Percentiles rank a stretch among this genome's conserved stretches.
phyloP scores from a whole-genome alignment of 2,329 filamentous ascomycete species.

The Alternaria panax region DNA sequence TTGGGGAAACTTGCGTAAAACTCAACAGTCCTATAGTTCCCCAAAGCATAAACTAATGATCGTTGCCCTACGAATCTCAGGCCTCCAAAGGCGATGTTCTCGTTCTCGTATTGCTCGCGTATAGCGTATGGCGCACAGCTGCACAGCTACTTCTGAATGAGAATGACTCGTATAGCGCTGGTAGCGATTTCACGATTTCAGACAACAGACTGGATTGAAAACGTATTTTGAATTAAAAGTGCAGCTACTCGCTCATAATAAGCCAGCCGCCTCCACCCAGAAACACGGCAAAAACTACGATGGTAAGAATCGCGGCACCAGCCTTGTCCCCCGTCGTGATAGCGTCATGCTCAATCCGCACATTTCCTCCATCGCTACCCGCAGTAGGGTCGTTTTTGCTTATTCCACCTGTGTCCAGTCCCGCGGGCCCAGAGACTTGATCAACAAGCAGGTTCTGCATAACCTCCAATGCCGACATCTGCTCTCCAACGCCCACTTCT shows the following conservation, averaged over 20 bases:
- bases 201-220: background rate
- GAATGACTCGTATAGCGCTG: background rate
- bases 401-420: slow-evolving; percentile 61
- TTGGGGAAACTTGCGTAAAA: background rate
- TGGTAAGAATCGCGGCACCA: slow-evolving; percentile 71
- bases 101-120: background rate
- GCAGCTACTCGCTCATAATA: slow-evolving; percentile 37
- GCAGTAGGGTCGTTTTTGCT: slow-evolving; percentile 55
- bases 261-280: slow-evolving; percentile 63
- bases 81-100: too few relatives aligned
- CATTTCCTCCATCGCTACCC: slow-evolving; percentile 38
- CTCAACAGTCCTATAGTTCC: too few relatives aligned
- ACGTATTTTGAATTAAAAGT: background rate
- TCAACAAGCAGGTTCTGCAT: slow-evolving; percentile 56
- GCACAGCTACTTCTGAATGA: background rate
- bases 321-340: slow-evolving; percentile 69
- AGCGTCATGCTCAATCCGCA: slow-evolving; percentile 30
- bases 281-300: slow-evolving; percentile 62
- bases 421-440: slow-evolving; percentile 48
- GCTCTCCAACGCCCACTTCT: slow-evolving; percentile 62
- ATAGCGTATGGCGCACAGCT: background rate
- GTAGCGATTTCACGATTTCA: background rate
- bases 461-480: slow-evolving; percentile 65
- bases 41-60: too few relatives aligned
- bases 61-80: too few relatives aligned